Base-by-base conservation (phyloP, 2,329 filamentous ascomycete genomes). In the Aspergillus pseudoviridinutans region DNA sequence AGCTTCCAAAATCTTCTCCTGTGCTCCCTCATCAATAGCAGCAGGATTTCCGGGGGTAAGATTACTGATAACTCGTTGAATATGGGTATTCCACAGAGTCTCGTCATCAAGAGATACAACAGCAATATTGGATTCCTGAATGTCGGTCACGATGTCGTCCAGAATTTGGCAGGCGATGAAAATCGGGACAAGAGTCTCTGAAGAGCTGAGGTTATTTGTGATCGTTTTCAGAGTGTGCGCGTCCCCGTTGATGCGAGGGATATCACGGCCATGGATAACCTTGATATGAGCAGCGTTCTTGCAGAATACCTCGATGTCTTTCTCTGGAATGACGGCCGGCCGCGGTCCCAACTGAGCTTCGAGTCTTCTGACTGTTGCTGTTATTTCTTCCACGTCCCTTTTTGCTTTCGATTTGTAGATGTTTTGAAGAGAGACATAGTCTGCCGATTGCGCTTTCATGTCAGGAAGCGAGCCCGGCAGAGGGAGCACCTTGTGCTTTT, bases 251-350 rank as follows among this genome's bases (percentile, higher is more conserved):
- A 71, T 83, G 79, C 59, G 81, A 75, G 81, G 80, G 50, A 87
- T 79, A 3, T 79, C 76, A 28, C 80, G 76, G 20, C 85, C 85
- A 28, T 88, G 89, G 57, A 97, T 87, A 50, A 97, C 84, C 75
- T 94, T 96, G 71, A 96, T 89, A 71, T 96, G 94, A 50, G 90
- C 89, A 51, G 92, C 93, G 65, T 96, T 95, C 76, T 95, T 97
- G 83, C 93, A 97, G 74, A 97, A 97, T 38, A 89, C 80, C 68
- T 96, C 92, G 49, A 97, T 87, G 66, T 96, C 91, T 54, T 84
- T 84, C 49, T 85, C 79, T 50, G 88, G 81, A 56, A 96, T 82
- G 2, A 69, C 61, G 2, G 67, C 67, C 2, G 68, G 61, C 71
- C 69, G 64, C 76, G 79, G 68, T 74, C 84, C 73, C 17, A 82